Base-by-base conservation (phyloP, 768 basidiomycete species). In the Kwoniella dendrophila region DNA sequence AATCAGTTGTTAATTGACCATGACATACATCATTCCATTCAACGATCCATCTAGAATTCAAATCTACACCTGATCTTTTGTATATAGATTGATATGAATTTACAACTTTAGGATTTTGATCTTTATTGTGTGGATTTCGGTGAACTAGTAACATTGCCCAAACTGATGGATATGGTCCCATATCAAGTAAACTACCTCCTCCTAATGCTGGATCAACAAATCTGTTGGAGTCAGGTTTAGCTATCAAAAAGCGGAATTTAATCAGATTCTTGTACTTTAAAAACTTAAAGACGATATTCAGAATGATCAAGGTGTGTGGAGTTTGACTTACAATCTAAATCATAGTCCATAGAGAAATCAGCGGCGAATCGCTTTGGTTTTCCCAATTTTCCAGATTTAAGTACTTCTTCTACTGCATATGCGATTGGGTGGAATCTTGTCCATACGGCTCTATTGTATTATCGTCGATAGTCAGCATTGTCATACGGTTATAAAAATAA, bases 181-280 rank as follows among this genome's bases (percentile, higher is more conserved):
- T 83, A 75, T 93, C 92, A 22, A 95, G 84, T 29, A 95, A 74
- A 12, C 86, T 90, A 0, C 91, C 91, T 10, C 92, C 91, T 26
- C 89, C 92, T 3, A 95, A 83, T 20, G 78, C 76, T 2, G 92
- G 90, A 70, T 92, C 85, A 60, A 93, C 77, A 63, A 93, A 89
- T 55, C 92, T 82, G 79, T 90, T 86, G 0, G 86, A 88, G 59
- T 79, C 81, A 0, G 88, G 86, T 60, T 56, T 43, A 87, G 79
- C 67, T 87, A 29, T 16, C 20, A 4, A 27, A 30, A 34, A 18
- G 29, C 30, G 49, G 43, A 48, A 36, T n/a, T 41, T n/a, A n/a
- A 22, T 34, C 16, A 16, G 8, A 11, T n/a, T n/a, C 11, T 30
- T 45, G n/a, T 29, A 20, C 20, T 45, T 1, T 44, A 30, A 10